phyloP scores from a whole-genome alignment of 345 rosid genomes.

The Eucalyptus regnans region DNA sequence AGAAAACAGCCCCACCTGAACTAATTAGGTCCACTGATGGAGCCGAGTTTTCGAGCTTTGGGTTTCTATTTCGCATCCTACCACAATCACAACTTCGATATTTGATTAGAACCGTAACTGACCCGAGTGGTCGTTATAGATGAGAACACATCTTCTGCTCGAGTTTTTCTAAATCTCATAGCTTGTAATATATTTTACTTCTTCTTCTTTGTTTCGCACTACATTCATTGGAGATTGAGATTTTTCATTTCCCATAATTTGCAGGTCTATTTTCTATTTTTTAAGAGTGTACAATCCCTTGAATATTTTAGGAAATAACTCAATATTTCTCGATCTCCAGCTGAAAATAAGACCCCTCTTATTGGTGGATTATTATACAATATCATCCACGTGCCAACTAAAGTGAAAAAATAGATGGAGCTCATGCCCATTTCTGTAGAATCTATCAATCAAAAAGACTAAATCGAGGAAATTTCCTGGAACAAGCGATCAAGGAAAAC shows the following conservation, averaged over 20 bases:
- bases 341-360: background rate
- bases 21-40: background rate
- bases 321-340: background rate
- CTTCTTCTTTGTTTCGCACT: background rate
- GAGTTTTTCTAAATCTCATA: background rate
- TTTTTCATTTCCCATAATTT: background rate
- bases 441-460: background rate
- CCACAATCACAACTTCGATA: fast-evolving
- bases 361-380: background rate
- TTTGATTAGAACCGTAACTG: background rate
- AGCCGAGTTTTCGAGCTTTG: background rate
- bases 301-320: background rate
- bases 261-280: background rate
- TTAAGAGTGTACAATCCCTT: background rate
- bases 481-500: background rate
- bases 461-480: background rate
- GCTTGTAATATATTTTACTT: background rate
- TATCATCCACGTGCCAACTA: background rate
- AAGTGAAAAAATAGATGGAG: background rate
- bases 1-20: background rate
- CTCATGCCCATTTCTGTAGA: background rate
- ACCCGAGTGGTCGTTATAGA: background rate
- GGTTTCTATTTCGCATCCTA: background rate
- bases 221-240: background rate
- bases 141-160: background rate